These are phyloP conservation scores for Chrysopogon serrulatus DNA, from an alignment of 176 grass and related monocot genomes.

Conservation along the genomic window DNA sequence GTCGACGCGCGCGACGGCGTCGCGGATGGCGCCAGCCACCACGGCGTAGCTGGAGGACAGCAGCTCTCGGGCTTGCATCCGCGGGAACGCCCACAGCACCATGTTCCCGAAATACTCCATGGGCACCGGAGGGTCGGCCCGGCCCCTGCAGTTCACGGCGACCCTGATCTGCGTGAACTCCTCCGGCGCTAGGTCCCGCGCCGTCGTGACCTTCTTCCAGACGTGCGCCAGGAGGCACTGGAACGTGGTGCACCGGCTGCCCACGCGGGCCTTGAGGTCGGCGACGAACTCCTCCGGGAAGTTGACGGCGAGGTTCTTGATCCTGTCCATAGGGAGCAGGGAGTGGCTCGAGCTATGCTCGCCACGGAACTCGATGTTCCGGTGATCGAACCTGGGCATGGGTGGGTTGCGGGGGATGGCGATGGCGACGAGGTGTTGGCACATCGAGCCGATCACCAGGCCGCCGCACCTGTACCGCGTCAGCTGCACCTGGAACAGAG, in stretches of 20 bases:
- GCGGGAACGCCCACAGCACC: slow-evolving; percentile 45
- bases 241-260: slow-evolving; percentile 36
- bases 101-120: slow-evolving; percentile 39
- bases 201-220: slow-evolving; percentile 46
- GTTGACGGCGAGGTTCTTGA: slow-evolving; percentile 1
- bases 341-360: background rate
- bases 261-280: slow-evolving; percentile 11
- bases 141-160: slow-evolving; percentile 32
- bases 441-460: slow-evolving; percentile 13
- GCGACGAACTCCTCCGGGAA: slow-evolving; percentile 30
- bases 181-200: slow-evolving; percentile 11
- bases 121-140: background rate
- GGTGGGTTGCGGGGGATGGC: background rate
- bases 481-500: slow-evolving; percentile 33
- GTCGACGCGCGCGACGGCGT: slow-evolving; percentile 31
- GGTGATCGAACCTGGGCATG: slow-evolving; percentile 11
- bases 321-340: background rate
- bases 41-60: background rate
- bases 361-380: slow-evolving; percentile 29
- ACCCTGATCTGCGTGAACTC: slow-evolving; percentile 14
- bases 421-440: slow-evolving; percentile 19
- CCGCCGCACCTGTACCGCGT: slow-evolving; percentile 44
- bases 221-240: slow-evolving; percentile 39
- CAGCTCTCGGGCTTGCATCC: slow-evolving; percentile 6
- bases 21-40: slow-evolving; percentile 23